phyloP scores from a whole-genome alignment of 352 stramenopile species.

The Pythium phragmiticola region DNA sequence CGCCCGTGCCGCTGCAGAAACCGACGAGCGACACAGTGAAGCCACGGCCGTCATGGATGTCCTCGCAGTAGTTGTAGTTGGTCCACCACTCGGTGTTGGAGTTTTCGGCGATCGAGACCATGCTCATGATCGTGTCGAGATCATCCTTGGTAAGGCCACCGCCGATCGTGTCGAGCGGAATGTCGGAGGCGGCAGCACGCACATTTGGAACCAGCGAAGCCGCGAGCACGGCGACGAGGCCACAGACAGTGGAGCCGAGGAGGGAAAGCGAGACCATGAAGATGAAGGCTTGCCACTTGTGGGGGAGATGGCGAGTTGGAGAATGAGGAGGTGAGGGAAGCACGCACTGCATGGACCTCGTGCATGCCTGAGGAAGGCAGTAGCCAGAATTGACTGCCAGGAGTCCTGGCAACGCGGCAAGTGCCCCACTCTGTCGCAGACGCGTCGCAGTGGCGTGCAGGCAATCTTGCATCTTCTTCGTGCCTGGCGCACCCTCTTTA shows the following conservation, averaged over 20 bases:
- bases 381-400: no score
- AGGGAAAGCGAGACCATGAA: background rate
- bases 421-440: no score
- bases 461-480: no score
- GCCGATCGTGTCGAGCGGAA: slow-evolving; percentile 1
- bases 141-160: slow-evolving; percentile 3
- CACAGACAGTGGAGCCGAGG: background rate
- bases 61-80: slow-evolving; percentile 21
- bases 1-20: slow-evolving; percentile 15
- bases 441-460: no score
- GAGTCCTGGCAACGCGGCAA: no score
- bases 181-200: background rate
- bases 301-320: background rate
- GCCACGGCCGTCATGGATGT: slow-evolving; percentile 10
- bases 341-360: no score
- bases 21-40: slow-evolving; percentile 21
- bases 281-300: background rate
- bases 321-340: background rate
- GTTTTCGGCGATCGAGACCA: slow-evolving; percentile 21
- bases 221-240: background rate
- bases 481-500: no score
- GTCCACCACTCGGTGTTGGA: slow-evolving; percentile 16
- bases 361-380: no score
- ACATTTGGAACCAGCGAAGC: background rate
- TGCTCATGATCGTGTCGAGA: slow-evolving; percentile 21